These are phyloP conservation scores for Alternaria conjuncta DNA, from an alignment of 2,329 filamentous ascomycete genomes.

Conservation along the genomic window DNA sequence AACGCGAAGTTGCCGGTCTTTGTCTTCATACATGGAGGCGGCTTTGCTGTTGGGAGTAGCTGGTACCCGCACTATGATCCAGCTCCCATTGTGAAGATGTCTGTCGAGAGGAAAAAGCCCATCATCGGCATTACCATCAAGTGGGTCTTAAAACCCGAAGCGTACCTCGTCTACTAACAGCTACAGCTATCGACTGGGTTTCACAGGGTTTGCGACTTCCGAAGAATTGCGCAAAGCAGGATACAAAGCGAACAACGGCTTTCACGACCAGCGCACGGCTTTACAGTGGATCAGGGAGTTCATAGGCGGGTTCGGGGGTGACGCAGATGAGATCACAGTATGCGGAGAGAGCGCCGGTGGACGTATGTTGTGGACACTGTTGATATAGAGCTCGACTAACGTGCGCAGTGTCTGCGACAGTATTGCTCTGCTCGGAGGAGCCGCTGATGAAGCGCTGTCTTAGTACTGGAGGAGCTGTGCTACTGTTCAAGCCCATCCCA, in stretches of 20 bases:
- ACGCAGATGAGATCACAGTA: conserved; percentile 47
- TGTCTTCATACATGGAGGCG: conserved; percentile 62
- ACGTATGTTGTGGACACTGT: conserved; percentile 35
- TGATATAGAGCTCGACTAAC: background rate
- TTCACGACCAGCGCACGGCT: conserved; percentile 46
- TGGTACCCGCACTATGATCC: conserved; percentile 62
- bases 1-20: conserved; percentile 56
- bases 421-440: conserved; percentile 38
- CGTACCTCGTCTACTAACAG: conserved; percentile 1
- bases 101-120: conserved; percentile 52
- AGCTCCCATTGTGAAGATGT: conserved; percentile 54
- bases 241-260: conserved; percentile 44
- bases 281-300: conserved; percentile 47
- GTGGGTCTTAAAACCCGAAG: conserved; percentile 51
- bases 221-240: conserved; percentile 55
- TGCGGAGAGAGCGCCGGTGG: conserved; percentile 59
- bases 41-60: conserved; percentile 57
- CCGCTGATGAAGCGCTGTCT: conserved; percentile 49
- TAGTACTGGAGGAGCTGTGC: conserved; percentile 49
- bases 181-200: conserved; percentile 40
- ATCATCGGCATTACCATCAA: conserved; percentile 54
- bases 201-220: conserved; percentile 52
- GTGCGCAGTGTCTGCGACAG: conserved; percentile 30
- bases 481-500: conserved; percentile 52
- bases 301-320: conserved; percentile 49